Evolutionary conservation across 2,329 filamentous ascomycete genomes (phyloP).

Genomic region (Tolypocladium endophyticum): DNA sequence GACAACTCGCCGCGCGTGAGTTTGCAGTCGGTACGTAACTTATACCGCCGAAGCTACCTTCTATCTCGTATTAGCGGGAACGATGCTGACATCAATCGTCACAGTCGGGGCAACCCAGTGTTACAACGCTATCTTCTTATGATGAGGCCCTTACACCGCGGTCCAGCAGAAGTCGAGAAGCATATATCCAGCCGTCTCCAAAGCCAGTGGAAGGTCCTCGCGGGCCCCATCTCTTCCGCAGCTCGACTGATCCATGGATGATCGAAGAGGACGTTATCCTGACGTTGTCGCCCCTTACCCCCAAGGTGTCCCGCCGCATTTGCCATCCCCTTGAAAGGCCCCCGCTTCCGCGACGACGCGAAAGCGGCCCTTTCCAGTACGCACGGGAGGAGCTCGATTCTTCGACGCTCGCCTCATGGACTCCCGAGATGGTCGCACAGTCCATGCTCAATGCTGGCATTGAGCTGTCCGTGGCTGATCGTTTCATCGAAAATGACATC

Average conservation of each 20-base stretch:
- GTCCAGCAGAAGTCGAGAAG: constrained; percentile 48
- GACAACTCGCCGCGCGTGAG: constrained; percentile 58
- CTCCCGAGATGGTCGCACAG: constrained; percentile 65
- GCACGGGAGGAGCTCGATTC: constrained; percentile 47
- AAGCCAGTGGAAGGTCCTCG: constrained; percentile 69
- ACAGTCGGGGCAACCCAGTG: constrained; percentile 62
- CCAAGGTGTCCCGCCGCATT: constrained; percentile 41
- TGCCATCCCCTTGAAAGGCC: constrained; percentile 14
- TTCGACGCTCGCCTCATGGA: constrained; percentile 53
- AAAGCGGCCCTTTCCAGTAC: constrained; percentile 45
- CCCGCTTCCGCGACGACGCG: constrained; percentile 14
- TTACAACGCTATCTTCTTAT: constrained; percentile 79
- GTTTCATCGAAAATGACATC: constrained; percentile 88
- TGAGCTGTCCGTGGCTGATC: constrained; percentile 66
- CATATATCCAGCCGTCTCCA: constrained; percentile 48
- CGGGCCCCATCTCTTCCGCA: constrained; percentile 79
- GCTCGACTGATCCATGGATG: constrained; percentile 41
- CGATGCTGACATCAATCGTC: not conserved
- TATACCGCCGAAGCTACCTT: not conserved
- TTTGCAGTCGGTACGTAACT: constrained; percentile 56
- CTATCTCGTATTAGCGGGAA: not conserved
- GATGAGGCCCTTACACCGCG: constrained; percentile 74
- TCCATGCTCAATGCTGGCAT: constrained; percentile 82
- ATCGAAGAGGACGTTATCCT: constrained; percentile 42
- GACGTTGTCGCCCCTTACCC: constrained; percentile 64